Conservation (phyloP, 2,329 filamentous ascomycete genomes). For the Pseudocercospora crystallina region DNA sequence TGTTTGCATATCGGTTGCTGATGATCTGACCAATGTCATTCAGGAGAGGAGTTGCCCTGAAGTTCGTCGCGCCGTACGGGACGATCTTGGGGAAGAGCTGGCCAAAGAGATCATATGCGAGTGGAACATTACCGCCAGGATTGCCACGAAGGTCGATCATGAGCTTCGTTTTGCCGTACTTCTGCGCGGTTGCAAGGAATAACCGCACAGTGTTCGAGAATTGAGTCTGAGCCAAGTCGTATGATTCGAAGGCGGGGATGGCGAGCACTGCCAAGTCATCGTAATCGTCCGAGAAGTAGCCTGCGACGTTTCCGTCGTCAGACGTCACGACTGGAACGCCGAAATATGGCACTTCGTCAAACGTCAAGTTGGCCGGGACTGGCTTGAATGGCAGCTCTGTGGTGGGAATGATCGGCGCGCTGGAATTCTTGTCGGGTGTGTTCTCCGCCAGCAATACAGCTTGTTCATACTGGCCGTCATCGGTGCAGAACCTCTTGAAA, state of each 20-base stretch:
- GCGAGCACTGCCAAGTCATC: constrained; percentile 50
- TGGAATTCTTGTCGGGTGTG: not conserved
- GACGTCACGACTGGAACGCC: not conserved
- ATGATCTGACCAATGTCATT: constrained; percentile 37
- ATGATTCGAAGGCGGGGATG: constrained; percentile 41
- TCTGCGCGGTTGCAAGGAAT: constrained; percentile 48
- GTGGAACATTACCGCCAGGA: constrained; percentile 52
- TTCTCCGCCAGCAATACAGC: not conserved
- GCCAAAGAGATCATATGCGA: constrained; percentile 50
- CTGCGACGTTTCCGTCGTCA: constrained; percentile 34
- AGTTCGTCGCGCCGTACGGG: constrained; percentile 43
- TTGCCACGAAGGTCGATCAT: constrained; percentile 65
- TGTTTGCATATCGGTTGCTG: constrained; percentile 8
- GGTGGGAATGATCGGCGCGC: not conserved
- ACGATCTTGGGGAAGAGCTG: constrained; percentile 55
- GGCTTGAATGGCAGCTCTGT: constrained; percentile 1
- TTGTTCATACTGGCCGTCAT: not conserved
- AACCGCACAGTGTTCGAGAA: constrained; percentile 43
- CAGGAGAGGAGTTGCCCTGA: constrained; percentile 46
- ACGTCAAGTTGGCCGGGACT: not conserved
- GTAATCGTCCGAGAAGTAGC: constrained; percentile 48
- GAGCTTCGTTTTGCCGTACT: constrained; percentile 56
- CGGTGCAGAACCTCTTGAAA: constrained; percentile 11
- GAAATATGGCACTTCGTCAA: not conserved
- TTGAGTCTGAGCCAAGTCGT: constrained; percentile 27